Conservation (phyloP, 2,329 filamentous ascomycete species). For the Pseudogymnoascus sp. region DNA sequence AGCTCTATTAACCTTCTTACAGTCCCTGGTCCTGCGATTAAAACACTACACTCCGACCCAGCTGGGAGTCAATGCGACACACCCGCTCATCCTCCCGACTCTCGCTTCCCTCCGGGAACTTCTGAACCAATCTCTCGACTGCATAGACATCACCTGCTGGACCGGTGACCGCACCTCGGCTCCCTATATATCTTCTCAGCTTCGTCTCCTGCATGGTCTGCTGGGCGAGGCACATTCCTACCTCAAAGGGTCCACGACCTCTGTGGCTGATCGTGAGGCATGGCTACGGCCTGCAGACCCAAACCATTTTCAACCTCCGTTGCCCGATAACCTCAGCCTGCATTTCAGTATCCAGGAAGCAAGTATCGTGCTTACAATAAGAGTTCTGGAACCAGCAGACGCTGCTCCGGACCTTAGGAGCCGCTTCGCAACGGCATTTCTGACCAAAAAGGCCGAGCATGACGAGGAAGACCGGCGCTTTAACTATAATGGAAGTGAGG, state of each 20-base stretch:
- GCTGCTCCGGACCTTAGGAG: constrained; percentile 54
- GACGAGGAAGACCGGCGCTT: constrained; percentile 78
- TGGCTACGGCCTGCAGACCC: constrained; percentile 30
- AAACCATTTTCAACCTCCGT: constrained; percentile 48
- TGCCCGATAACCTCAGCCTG: constrained; percentile 66
- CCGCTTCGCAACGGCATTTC: constrained; percentile 64
- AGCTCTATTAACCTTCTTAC: constrained; percentile 13
- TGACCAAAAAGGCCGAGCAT: constrained; percentile 59
- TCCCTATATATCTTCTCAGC: constrained; percentile 46
- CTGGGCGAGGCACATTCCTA: constrained; percentile 45
- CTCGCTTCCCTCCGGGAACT: constrained; percentile 66
- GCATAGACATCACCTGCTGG: constrained; percentile 70
- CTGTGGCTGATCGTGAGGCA: constrained; percentile 27
- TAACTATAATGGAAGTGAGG: constrained; percentile 56
- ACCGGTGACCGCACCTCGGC: constrained; percentile 55
- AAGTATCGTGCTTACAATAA: constrained; percentile 60
- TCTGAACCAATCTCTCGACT: constrained; percentile 75
- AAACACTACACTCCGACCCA: constrained; percentile 49
- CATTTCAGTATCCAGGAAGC: constrained; percentile 64
- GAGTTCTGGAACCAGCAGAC: constrained; percentile 62
- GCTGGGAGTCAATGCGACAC: constrained; percentile 31
- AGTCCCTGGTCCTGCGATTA: constrained; percentile 73
- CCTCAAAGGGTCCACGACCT: constrained; percentile 46
- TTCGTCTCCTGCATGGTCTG: constrained; percentile 49
- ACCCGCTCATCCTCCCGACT: constrained; percentile 55